Percentiles rank a stretch among this genome's conserved stretches.
phyloP scores from a whole-genome alignment of 129 eudicot genomes.

The Tagetes erecta region DNA sequence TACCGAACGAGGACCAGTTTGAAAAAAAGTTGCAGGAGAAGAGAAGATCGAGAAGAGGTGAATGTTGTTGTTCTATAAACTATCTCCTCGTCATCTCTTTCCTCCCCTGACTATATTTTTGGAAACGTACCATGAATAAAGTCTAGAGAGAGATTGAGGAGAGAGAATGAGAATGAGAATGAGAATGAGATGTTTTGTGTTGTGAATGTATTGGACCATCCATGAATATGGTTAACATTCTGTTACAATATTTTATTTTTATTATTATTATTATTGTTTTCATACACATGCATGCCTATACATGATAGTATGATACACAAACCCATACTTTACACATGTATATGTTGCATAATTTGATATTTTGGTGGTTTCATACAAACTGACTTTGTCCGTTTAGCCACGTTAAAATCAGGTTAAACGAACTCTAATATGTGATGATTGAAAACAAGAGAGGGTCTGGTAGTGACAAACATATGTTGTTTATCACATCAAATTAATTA shows the following conservation, averaged over 20 bases:
- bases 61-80: slow-evolving; percentile 29
- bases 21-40: slow-evolving; percentile 36
- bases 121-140: slow-evolving; percentile 27
- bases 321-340: background rate
- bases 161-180: slow-evolving; percentile 25
- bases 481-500: too few relatives aligned
- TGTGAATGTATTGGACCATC: slow-evolving; percentile 18
- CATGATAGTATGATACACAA: too few relatives aligned
- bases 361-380: background rate
- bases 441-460: too few relatives aligned
- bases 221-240: slow-evolving; percentile 27
- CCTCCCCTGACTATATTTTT: slow-evolving; percentile 32
- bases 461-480: too few relatives aligned
- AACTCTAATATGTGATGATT: too few relatives aligned
- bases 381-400: too few relatives aligned
- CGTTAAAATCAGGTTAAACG: too few relatives aligned
- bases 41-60: slow-evolving; percentile 36
- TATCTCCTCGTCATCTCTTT: slow-evolving; percentile 33
- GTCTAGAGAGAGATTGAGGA: slow-evolving; percentile 26
- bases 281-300: background rate
- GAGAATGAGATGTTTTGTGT: slow-evolving; percentile 40
- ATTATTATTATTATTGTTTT: background rate
- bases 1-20: too few relatives aligned
- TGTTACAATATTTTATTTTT: background rate
- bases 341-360: background rate